These are phyloP conservation scores for Bruguiera sexangula DNA, from an alignment of 345 rosid genomes.

Conservation along the genomic window DNA sequence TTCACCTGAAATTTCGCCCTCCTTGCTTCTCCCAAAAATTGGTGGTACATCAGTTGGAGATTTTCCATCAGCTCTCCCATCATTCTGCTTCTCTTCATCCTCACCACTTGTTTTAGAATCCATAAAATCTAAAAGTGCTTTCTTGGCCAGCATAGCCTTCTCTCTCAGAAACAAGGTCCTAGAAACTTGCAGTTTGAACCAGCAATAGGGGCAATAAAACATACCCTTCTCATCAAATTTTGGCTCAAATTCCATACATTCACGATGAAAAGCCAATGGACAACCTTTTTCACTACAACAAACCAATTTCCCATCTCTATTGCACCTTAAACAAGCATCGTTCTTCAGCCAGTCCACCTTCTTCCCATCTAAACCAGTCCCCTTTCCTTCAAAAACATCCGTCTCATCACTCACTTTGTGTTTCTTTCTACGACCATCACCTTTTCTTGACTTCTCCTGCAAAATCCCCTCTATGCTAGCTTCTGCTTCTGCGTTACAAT, in stretches of 20 bases:
- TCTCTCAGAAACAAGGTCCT: not conserved
- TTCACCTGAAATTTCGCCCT: not conserved
- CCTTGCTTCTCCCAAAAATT: not conserved
- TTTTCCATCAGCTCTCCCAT: not conserved
- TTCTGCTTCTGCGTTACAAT: not conserved
- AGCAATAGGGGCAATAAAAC: slow-evolving; percentile 1
- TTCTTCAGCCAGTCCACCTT: not conserved
- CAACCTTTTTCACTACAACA: not conserved
- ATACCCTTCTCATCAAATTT: not conserved
- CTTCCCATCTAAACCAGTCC: not conserved
- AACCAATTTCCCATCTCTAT: not conserved
- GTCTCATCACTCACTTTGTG: not conserved
- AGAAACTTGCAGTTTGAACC: not conserved
- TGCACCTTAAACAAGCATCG: not conserved
- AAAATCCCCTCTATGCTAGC: not conserved
- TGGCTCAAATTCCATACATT: slow-evolving; percentile 1
- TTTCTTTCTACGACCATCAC: not conserved
- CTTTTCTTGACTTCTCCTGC: not conserved
- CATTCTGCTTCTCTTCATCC: slow-evolving; percentile 11
- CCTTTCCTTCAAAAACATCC: not conserved
- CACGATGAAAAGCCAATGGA: not conserved
- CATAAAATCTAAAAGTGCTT: slow-evolving; percentile 27
- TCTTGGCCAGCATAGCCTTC: slow-evolving; percentile 12
- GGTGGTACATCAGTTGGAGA: slow-evolving; percentile 2
- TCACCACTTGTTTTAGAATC: slow-evolving; percentile 7